A percentile compares a stretch with the other conserved stretches of the same genome.
These are phyloP conservation scores for Jamesozyma jinghongensis DNA, from an alignment of 805 yeast genomes.

Conservation along the genomic window DNA sequence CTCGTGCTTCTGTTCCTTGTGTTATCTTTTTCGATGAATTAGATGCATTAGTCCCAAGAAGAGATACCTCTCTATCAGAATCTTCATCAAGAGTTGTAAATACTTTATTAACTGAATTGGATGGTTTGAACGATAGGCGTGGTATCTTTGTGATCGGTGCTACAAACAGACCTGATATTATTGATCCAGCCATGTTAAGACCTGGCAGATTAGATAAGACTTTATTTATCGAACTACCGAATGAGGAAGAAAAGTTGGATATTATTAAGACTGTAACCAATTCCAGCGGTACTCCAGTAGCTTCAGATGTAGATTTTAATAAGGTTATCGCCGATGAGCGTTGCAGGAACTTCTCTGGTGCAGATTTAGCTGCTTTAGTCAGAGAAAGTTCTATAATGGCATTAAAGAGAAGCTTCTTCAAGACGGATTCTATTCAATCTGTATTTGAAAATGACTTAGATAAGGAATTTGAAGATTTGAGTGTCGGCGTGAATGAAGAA, in stretches of 20 bases:
- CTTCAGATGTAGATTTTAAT: conserved; percentile 48
- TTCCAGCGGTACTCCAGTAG: conserved; percentile 69
- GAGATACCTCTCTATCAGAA: conserved; percentile 83
- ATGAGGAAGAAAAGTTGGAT: conserved; percentile 66
- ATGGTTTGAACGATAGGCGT: conserved; percentile 84
- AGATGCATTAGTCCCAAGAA: conserved; percentile 90
- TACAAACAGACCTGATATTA: conserved; percentile 95
- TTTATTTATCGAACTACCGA: conserved; percentile 81
- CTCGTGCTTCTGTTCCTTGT: conserved; percentile 88
- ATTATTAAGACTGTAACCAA: conserved; percentile 69
- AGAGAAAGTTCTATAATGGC: conserved; percentile 93
- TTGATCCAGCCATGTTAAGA: conserved; percentile 95
- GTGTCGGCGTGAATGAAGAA: conserved; percentile 27
- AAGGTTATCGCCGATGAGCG: conserved; percentile 63
- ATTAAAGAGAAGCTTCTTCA: conserved; percentile 63
- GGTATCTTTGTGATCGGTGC: conserved; percentile 96
- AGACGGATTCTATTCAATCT: conserved; percentile 35
- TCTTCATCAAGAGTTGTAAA: conserved; percentile 90
- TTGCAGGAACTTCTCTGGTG: conserved; percentile 89
- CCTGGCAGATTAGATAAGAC: conserved; percentile 96
- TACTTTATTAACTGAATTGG: conserved; percentile 86
- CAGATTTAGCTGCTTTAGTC: conserved; percentile 84
- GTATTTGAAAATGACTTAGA: conserved; percentile 41
- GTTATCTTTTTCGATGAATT: conserved; percentile 92
- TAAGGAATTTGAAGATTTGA: conserved; percentile 33